Percentiles rank a stretch among this genome's conserved stretches.
Evolutionary conservation across 371 early-diverging fungal species (phyloP).

Genomic region (Mortierella sp.): DNA sequence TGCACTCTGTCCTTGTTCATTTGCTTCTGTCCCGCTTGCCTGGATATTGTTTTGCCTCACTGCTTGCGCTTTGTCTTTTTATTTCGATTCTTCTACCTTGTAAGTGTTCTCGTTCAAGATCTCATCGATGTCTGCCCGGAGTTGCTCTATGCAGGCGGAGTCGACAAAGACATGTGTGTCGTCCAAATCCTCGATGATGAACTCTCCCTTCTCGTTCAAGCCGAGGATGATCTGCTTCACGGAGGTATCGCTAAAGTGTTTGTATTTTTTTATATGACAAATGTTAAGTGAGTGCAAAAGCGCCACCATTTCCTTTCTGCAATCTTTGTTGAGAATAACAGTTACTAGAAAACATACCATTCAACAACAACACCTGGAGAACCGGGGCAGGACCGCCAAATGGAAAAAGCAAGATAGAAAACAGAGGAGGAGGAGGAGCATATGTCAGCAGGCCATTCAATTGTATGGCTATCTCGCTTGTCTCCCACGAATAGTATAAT

Average conservation of each 20-base stretch:
- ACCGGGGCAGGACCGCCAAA: neutral
- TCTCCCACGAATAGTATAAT: neutral
- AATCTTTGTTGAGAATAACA: neutral
- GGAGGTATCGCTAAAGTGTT: conserved; percentile 72
- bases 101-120: conserved; percentile 85
- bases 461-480: neutral
- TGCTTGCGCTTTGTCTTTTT: too few relatives aligned
- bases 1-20: too few relatives aligned
- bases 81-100: conserved; percentile 56
- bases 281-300: neutral
- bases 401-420: neutral
- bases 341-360: conserved; percentile 21
- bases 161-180: conserved; percentile 88
- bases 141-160: conserved; percentile 68
- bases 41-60: too few relatives aligned
- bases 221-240: conserved; percentile 85
- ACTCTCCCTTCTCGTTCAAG: conserved; percentile 77
- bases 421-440: neutral
- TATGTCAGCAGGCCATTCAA: neutral
- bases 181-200: conserved; percentile 90
- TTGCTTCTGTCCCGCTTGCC: too few relatives aligned
- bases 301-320: neutral
- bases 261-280: neutral
- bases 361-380: conserved; percentile 37
- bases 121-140: conserved; percentile 77